Evolutionary conservation across 2,329 filamentous ascomycete species (phyloP).

Genomic region (Bipolaris victoriae): DNA sequence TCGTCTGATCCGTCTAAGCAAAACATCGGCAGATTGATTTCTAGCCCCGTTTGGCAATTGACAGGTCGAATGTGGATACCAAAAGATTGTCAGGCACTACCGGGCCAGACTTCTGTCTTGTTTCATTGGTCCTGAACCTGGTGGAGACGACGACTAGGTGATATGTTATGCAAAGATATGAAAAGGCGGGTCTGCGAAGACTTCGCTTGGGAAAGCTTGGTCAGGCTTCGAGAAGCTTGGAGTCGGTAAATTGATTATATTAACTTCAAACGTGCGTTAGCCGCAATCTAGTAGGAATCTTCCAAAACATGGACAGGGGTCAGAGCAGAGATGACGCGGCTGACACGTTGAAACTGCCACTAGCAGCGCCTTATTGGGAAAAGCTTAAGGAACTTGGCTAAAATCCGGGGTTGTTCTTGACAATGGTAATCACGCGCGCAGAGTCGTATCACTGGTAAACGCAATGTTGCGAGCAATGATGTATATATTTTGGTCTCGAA

Average conservation of each 20-base stretch:
- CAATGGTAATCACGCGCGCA: background rate
- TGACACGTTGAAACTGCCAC: background rate
- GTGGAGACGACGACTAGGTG: background rate
- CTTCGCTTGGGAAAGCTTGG: background rate
- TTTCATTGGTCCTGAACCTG: background rate
- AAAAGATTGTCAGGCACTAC: background rate
- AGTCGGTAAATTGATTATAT: background rate
- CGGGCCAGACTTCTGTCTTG: background rate
- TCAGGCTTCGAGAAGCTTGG: slow-evolving; percentile 1
- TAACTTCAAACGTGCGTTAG: background rate
- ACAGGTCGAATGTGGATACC: background rate
- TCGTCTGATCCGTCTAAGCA: background rate
- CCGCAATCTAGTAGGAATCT: background rate
- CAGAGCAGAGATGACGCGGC: background rate
- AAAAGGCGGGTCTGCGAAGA: background rate
- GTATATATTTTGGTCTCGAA: too few species aligned
- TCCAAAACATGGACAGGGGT: background rate
- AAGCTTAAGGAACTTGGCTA: background rate
- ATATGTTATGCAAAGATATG: background rate
- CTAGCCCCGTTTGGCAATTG: background rate
- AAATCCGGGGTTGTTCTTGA: background rate
- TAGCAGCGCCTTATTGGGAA: background rate
- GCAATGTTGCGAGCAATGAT: background rate
- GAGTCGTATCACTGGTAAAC: background rate
- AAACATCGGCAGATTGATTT: background rate